These are phyloP conservation scores for Takashimella tepidaria DNA, from an alignment of 1,284 basidiomycete genomes.

Conservation along the genomic window DNA sequence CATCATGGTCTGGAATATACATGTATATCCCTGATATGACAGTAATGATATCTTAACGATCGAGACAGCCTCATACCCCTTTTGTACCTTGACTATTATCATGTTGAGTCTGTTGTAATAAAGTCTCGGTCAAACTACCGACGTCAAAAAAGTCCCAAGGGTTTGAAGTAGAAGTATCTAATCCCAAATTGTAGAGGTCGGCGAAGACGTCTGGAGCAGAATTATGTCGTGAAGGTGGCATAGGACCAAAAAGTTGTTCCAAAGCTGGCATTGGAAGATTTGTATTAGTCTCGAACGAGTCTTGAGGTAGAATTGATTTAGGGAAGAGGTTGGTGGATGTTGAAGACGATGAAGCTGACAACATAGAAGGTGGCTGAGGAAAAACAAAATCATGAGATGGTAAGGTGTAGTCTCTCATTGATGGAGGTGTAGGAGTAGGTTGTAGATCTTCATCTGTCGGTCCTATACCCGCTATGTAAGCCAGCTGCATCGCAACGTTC, in stretches of 20 bases:
- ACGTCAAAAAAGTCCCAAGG: neutral
- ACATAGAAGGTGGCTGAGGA: no score
- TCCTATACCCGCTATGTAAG: conserved; percentile 13
- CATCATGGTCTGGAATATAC: no score
- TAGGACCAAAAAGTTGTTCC: conserved; percentile 9
- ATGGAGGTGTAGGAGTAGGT: no score
- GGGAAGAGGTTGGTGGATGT: no score
- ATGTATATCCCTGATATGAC: no score
- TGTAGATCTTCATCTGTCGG: neutral
- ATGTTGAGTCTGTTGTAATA: neutral
- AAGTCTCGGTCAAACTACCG: neutral
- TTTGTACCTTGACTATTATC: no score
- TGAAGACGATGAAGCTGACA: no score
- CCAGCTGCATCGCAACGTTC: conserved; percentile 20
- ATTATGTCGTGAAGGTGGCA: conserved; percentile 3
- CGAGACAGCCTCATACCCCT: no score
- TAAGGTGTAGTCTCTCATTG: neutral
- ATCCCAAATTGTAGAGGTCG: conserved; percentile 16
- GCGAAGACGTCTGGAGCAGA: conserved; percentile 4
- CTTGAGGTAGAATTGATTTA: no score
- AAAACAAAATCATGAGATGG: neutral
- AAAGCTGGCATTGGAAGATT: neutral
- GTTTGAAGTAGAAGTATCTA: conserved; percentile 1
- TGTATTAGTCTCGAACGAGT: neutral
- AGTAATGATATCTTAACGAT: no score